Conservation (phyloP, 352 stramenopile species). For the Globisporangium alternatum region DNA sequence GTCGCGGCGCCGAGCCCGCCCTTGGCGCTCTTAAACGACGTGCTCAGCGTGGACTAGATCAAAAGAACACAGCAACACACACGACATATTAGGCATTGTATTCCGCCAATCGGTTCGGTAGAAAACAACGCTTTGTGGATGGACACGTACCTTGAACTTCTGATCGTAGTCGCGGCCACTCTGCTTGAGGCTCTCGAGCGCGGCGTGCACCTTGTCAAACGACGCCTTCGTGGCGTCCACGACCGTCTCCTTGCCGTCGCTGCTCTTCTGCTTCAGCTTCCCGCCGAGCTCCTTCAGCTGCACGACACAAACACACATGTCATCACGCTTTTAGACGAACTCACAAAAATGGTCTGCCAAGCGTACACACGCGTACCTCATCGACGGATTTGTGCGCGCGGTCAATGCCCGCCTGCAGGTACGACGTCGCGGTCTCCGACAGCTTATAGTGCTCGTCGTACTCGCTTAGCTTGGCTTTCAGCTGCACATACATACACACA, state of each 20-base stretch:
- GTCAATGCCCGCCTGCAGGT: slow-evolving; percentile 64
- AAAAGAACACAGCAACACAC: not conserved
- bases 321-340: not conserved
- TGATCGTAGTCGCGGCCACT: slow-evolving; percentile 68
- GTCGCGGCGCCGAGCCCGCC: slow-evolving; percentile 34
- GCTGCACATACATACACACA: slow-evolving; percentile 15
- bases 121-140: not conserved
- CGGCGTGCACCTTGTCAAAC: slow-evolving; percentile 47
- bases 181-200: slow-evolving; percentile 56
- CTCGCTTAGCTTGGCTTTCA: slow-evolving; percentile 47
- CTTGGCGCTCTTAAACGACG: slow-evolving; percentile 40
- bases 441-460: slow-evolving; percentile 76
- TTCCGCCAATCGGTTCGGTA: no score
- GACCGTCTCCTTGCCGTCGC: slow-evolving; percentile 2
- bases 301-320: not conserved
- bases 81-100: no score
- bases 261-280: slow-evolving; percentile 29
- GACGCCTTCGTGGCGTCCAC: slow-evolving; percentile 43
- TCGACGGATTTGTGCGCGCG: slow-evolving; percentile 69
- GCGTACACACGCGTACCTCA: slow-evolving; percentile 20
- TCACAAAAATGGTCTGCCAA: not conserved
- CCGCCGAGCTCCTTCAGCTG: slow-evolving; percentile 53
- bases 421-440: slow-evolving; percentile 62
- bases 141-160: slow-evolving; percentile 35
- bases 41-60: not conserved